Base-by-base conservation (phyloP, 768 basidiomycete species). In the Hysterangium stoloniferum region DNA sequence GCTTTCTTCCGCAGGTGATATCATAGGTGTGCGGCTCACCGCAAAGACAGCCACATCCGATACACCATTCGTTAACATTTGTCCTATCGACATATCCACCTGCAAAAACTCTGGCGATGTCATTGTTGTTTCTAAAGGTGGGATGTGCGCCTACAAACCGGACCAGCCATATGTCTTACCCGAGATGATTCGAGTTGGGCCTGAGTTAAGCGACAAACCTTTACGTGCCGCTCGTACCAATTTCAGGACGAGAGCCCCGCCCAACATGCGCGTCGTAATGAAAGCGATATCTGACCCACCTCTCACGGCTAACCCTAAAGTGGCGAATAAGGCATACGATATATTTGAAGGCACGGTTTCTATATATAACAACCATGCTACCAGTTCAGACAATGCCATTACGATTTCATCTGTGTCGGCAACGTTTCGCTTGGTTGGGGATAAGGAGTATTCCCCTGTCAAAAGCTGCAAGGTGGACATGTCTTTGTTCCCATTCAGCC, bases 361-460 rank as follows among this genome's bases (percentile, higher is more conserved):
- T 0, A 62, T 67, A 9, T 69, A 70, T 58, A 71, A 71, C 53
- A 70, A 70, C 47, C 60, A 68, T 46, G 53, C 66, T 12, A 53
- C 62, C 9, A 62, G 61, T 4, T 66, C 67, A 7, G 48, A 53
- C n/a, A 61, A 66, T 27, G 61, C 67, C 8, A 57, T 70, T 27
- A 67, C 69, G 1, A 65, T 71, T 47, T 60, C 62, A 15, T 63
- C 64, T 7, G 56, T 67, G 7, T 59, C 58, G 5, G 68, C 68
- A 3, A 53, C 56, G 35, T 71, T 64, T 51, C 65, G 70, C 17
- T 57, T 69, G 36, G 61, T 71, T 13, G 70, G 70, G 7, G 65
- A 69, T 28, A 50, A 61, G 19, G 55, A 58, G 22, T 70, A 71
- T 45, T 42, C 50, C 12, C 65, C 68, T 7, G 66, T 61, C 12